Percentiles rank a stretch among this genome's conserved stretches.
Evolutionary conservation across 106 monocot species (phyloP).

Genomic region (Cymbidium sinense): DNA sequence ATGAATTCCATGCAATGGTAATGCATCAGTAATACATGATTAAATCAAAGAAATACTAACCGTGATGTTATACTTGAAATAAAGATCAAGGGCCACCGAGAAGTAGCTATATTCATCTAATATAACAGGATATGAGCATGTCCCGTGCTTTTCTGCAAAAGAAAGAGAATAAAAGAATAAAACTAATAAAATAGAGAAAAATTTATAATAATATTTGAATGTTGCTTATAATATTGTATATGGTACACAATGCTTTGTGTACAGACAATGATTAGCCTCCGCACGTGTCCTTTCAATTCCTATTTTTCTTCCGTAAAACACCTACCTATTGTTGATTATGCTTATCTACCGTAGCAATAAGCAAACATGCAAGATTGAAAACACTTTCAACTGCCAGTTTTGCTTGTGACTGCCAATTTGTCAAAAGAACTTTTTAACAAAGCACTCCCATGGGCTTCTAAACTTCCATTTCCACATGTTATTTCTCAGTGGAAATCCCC

Average conservation of each 20-base stretch:
- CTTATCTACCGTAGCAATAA: not conserved
- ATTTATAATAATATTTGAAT: not conserved
- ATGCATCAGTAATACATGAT: not conserved
- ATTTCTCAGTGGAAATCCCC: not conserved
- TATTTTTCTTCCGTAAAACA: not conserved
- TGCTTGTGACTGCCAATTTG: not conserved
- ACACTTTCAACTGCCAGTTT: not conserved
- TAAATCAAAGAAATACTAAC: constrained; percentile 28
- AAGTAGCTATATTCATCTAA: constrained; percentile 85
- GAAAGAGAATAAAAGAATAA: constrained; percentile 3
- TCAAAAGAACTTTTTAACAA: not conserved
- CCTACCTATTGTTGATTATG: not conserved
- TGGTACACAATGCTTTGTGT: not conserved
- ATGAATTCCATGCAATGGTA: not conserved
- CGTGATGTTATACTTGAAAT: constrained; percentile 90
- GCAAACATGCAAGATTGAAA: not conserved
- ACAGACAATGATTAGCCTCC: not conserved
- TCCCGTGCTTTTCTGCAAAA: constrained; percentile 69
- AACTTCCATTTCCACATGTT: not conserved
- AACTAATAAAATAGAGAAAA: not conserved
- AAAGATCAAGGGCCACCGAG: constrained; percentile 58
- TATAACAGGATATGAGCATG: constrained; percentile 73
- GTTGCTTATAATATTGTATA: not conserved
- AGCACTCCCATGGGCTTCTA: not conserved
- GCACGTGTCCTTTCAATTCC: not conserved